Base-by-base conservation (phyloP, 1,284 basidiomycete genomes). In the Austroboletus novae-zelandiae region DNA sequence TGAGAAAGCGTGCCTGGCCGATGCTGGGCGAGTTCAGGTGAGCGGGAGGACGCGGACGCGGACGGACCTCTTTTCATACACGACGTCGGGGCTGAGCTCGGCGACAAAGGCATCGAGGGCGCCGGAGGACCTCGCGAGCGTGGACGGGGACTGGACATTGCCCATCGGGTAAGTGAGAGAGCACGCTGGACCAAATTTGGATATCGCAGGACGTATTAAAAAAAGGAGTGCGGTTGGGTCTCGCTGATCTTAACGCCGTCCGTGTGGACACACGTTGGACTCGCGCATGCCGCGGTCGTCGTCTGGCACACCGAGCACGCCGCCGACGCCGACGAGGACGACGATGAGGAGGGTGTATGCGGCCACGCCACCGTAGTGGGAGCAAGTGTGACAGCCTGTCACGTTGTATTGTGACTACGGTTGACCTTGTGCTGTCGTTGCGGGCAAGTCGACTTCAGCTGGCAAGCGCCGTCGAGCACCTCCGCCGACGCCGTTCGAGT, bases 1-100 rank as follows among this genome's bases (percentile, higher is more conserved):
- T 98, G 57, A 99, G 81, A 66, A 98, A 98, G 17, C 96, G 86
- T 9, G 95, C 89, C n/a, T 91, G 86, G 39, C 88, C 94, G 66
- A 95, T 75, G 67, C 91, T 93, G 56, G 14, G 44, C 31, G 41
- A 14, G 23, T 34, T 11, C 9, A 17, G 18, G 17, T 17, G n/a
- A 4, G 37, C 23, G 17, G 6, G 20, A 17, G 9, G 29, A 15
- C 41, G 4, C 30, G 36, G 40, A 20, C 18, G 17, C 14, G 18
- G 20, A 61, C 76, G 45, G 53, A 94, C 94, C 89, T 93, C 75
- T 91, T 89, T 66, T 97, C 94, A 62, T 95, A 96, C 5, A 89
- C 78, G 17, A 96, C 79, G 65, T 96, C 93, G 14, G 79, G 80
- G 11, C 89, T 88, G 9, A 97, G 78, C 65, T 97, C 94, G 7